These are phyloP conservation scores for Mycena sanguinolenta DNA, from an alignment of 768 basidiomycete species.

Conservation along the genomic window DNA sequence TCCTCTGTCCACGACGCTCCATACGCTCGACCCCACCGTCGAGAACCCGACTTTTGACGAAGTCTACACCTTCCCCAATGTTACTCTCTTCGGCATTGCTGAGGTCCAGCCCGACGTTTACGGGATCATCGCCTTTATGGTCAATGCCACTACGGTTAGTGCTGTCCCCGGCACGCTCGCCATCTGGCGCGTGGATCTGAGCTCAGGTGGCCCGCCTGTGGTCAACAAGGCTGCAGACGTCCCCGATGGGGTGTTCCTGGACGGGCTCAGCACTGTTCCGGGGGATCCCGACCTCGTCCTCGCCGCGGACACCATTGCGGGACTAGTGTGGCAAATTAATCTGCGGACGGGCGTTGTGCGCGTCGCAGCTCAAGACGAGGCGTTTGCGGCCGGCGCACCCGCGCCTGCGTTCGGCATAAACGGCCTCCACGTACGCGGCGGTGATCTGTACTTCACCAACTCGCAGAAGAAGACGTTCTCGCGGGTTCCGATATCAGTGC, in stretches of 20 bases:
- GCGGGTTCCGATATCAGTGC: constrained; percentile 16
- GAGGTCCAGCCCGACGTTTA: constrained; percentile 23
- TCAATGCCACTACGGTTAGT: constrained; percentile 14
- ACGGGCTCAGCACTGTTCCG: constrained; percentile 18
- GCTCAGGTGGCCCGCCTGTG: constrained; percentile 11
- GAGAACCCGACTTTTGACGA: constrained; percentile 14
- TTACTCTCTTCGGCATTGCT: constrained; percentile 20
- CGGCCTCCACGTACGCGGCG: constrained; percentile 23
- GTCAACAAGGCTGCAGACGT: constrained; percentile 21
- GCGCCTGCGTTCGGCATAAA: constrained; percentile 20
- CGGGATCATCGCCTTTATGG: constrained; percentile 10
- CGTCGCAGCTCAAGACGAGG: constrained; percentile 18
- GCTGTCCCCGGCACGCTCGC: constrained; percentile 20
- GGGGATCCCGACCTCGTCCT: constrained; percentile 26
- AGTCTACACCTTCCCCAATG: constrained; percentile 29
- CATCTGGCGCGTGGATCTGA: constrained; percentile 25
- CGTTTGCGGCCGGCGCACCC: constrained; percentile 18
- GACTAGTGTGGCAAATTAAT: constrained; percentile 24
- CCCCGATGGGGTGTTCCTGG: constrained; percentile 18
- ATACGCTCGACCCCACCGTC: constrained; percentile 12
- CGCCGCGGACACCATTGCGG: constrained; percentile 17
- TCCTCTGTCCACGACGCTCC: constrained; percentile 16
- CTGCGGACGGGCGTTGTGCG: constrained; percentile 19
- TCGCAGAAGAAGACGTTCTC: constrained; percentile 18
- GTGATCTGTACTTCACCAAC: constrained; percentile 22